Percentiles rank a stretch among this genome's conserved stretches.
Evolutionary conservation across 164 flowering plant genomes (phyloP).

Genomic region (Annona squamosa): DNA sequence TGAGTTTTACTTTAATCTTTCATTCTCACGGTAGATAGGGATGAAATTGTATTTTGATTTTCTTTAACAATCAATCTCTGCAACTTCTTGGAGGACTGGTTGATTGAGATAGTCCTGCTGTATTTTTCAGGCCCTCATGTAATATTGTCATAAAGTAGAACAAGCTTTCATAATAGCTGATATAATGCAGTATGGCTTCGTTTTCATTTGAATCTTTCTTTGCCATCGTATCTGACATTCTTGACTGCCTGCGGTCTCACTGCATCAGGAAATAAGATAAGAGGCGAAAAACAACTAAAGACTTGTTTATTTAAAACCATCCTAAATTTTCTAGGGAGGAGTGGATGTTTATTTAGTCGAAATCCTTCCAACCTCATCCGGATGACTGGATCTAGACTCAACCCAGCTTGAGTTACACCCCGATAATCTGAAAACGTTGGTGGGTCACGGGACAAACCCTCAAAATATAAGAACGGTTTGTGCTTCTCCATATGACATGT

Average conservation of each 20-base stretch:
- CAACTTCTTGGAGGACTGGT: not conserved
- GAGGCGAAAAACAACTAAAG: not conserved
- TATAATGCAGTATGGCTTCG: not conserved
- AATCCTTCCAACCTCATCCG: no score
- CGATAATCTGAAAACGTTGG: no score
- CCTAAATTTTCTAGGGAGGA: no score
- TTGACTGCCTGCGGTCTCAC: not conserved
- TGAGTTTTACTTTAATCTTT: not conserved
- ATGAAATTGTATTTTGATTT: not conserved
- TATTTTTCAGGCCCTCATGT: not conserved
- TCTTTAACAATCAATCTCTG: not conserved
- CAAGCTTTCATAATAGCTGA: not conserved
- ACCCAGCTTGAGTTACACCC: no score
- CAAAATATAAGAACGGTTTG: no score
- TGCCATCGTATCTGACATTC: not conserved
- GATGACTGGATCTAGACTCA: no score
- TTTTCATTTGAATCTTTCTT: not conserved
- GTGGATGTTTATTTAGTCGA: no score
- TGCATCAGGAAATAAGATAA: not conserved
- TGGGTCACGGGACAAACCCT: no score
- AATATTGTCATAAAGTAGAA: no score
- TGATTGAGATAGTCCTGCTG: slow-evolving; percentile 1
- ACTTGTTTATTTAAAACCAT: not conserved
- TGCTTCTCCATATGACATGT: no score
- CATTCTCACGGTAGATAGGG: not conserved